phyloP scores from a whole-genome alignment of 345 rosid genomes.

The Sisymbrium altissimum region DNA sequence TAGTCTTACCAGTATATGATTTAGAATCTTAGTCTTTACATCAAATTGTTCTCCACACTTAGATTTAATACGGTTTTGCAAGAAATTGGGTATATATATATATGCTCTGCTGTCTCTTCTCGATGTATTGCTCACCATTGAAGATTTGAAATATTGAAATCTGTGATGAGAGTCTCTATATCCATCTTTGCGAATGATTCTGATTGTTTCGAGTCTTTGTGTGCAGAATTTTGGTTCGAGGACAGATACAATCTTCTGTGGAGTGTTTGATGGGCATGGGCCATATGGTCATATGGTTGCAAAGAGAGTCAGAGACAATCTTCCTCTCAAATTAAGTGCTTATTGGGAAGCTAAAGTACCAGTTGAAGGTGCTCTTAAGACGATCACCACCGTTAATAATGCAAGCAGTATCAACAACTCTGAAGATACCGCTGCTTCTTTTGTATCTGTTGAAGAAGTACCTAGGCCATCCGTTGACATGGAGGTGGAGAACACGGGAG shows the following conservation, averaged over 20 bases:
- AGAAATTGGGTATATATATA: not conserved
- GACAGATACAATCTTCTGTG: slow-evolving; percentile 85
- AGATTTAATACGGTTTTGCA: not conserved
- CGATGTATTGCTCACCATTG: not conserved
- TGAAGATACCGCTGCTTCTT: slow-evolving; percentile 43
- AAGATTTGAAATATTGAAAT: not conserved
- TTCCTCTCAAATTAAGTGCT: slow-evolving; percentile 78
- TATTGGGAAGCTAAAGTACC: slow-evolving; percentile 68
- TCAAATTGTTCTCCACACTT: not conserved
- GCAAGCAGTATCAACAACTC: slow-evolving; percentile 47
- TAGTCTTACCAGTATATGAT: not conserved
- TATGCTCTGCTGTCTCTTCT: not conserved
- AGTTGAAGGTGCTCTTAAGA: slow-evolving; percentile 49
- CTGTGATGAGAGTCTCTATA: not conserved
- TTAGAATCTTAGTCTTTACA: not conserved
- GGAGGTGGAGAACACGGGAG: slow-evolving; percentile 44
- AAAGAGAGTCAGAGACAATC: slow-evolving; percentile 86
- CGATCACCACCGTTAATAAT: slow-evolving; percentile 43
- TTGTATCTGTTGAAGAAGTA: slow-evolving; percentile 65
- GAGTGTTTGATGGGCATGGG: slow-evolving; percentile 99
- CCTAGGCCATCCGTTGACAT: slow-evolving; percentile 48
- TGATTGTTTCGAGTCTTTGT: not conserved
- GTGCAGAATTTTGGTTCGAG: slow-evolving; percentile 79
- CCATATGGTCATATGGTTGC: slow-evolving; percentile 99
- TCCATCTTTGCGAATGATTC: not conserved